Conservation (phyloP, 2,329 filamentous ascomycete genomes). For the Sclerotinia glacialis region DNA sequence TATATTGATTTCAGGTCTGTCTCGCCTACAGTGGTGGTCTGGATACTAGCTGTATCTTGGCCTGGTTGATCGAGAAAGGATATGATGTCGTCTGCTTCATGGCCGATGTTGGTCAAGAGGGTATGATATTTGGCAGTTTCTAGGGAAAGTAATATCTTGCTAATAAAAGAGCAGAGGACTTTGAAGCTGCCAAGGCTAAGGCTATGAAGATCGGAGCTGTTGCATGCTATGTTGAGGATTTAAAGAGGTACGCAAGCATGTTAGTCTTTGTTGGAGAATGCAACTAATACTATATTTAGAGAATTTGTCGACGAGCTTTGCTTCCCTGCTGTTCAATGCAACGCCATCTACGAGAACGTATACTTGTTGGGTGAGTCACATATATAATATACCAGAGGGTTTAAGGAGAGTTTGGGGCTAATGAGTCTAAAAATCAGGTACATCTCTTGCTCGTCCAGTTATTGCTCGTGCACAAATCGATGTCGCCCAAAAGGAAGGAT, state of each 20-base stretch:
- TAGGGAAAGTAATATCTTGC: background rate
- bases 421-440: constrained; percentile 43
- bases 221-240: constrained; percentile 52
- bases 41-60: constrained; percentile 46
- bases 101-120: constrained; percentile 71
- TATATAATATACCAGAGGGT: constrained; percentile 2
- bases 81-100: constrained; percentile 52
- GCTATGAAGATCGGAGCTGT: constrained; percentile 48
- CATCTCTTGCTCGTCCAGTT: constrained; percentile 64
- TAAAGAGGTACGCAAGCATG: constrained; percentile 45
- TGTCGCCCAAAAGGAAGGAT: constrained; percentile 60
- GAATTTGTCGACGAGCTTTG: constrained; percentile 76
- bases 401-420: background rate
- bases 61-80: constrained; percentile 49
- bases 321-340: constrained; percentile 74
- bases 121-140: constrained; percentile 29
- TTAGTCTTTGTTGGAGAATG: background rate
- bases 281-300: constrained; percentile 35
- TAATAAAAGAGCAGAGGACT: constrained; percentile 56
- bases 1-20: constrained; percentile 39
- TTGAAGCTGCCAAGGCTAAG: constrained; percentile 69
- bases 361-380: constrained; percentile 53
- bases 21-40: constrained; percentile 47
- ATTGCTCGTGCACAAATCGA: constrained; percentile 66
- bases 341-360: constrained; percentile 66